Conservation (phyloP, 768 basidiomycete genomes). For the Russula foetens region DNA sequence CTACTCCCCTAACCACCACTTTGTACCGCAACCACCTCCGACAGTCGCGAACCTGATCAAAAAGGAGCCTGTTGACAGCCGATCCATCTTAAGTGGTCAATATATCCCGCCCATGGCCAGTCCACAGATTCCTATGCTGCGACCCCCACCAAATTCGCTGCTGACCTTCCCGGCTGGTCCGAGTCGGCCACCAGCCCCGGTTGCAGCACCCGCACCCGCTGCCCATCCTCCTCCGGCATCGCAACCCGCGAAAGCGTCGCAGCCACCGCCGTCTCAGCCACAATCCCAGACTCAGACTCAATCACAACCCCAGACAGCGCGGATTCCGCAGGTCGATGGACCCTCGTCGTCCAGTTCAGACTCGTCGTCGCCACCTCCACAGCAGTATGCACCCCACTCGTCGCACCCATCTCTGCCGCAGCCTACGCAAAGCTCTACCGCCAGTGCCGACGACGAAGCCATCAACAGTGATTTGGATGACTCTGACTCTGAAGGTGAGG, state of each 20-base stretch:
- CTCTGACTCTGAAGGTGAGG: constrained; percentile 81
- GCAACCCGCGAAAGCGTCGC: constrained; percentile 17
- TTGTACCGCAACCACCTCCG: constrained; percentile 25
- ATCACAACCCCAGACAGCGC: constrained; percentile 29
- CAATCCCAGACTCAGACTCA: constrained; percentile 11
- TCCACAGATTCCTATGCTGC: constrained; percentile 44
- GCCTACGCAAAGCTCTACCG: constrained; percentile 33
- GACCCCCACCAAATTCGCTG: constrained; percentile 10
- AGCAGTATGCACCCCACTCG: constrained; percentile 57
- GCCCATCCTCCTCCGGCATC: constrained; percentile 27
- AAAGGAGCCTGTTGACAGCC: constrained; percentile 61
- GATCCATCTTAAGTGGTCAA: constrained; percentile 54
- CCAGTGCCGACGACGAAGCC: constrained; percentile 56
- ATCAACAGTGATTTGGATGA: constrained; percentile 98
- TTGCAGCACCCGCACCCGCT: constrained; percentile 42
- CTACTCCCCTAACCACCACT: constrained; percentile 31
- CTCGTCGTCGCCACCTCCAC: constrained; percentile 57
- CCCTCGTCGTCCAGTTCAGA: constrained; percentile 62
- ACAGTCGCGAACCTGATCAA: constrained; percentile 50
- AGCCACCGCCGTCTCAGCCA: constrained; percentile 9
- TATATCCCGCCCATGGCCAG: constrained; percentile 57
- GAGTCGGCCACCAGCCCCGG: constrained; percentile 38
- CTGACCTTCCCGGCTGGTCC: constrained; percentile 17
- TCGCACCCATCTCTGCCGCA: constrained; percentile 75
- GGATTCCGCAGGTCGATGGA: constrained; percentile 77